Percentiles rank a stretch among this genome's conserved stretches.
Conservation (phyloP, 805 yeast genomes). For the Saturnispora saitoi region DNA sequence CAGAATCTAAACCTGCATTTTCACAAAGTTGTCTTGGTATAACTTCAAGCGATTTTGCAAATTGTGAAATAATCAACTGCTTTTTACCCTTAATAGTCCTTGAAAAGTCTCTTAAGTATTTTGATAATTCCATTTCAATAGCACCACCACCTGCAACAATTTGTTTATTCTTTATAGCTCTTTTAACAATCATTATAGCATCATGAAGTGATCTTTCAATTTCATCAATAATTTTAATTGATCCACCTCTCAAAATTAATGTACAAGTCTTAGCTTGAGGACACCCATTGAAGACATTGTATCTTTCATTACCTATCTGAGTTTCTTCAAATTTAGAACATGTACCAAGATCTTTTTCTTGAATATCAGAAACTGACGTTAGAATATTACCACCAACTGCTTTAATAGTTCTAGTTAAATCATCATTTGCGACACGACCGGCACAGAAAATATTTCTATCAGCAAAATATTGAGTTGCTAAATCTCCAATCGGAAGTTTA, state of each 20-base stretch:
- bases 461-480: conserved; percentile 98
- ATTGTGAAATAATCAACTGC: conserved; percentile 85
- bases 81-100: conserved; percentile 91
- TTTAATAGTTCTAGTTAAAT: conserved; percentile 82
- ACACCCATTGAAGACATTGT: conserved; percentile 87
- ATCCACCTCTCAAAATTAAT: conserved; percentile 90
- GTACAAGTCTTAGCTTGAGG: conserved; percentile 92
- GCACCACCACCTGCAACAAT: conserved; percentile 99
- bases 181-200: conserved; percentile 96
- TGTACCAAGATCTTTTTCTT: conserved; percentile 63
- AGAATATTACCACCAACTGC: conserved; percentile 94
- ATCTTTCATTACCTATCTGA: conserved; percentile 94
- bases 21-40: conserved; percentile 97
- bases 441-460: conserved; percentile 96
- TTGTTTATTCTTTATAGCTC: conserved; percentile 78
- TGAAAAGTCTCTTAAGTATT: conserved; percentile 77
- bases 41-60: conserved; percentile 89
- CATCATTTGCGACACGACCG: conserved; percentile 84
- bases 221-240: conserved; percentile 97
- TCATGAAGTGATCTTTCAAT: conserved; percentile 96
- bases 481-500: conserved; percentile 93
- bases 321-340: conserved; percentile 83
- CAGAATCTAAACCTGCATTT: conserved; percentile 97
- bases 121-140: conserved; percentile 93
- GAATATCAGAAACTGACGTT: conserved; percentile 65